Percentiles rank a stretch among this genome's conserved stretches.
Conservation (phyloP, 2,329 filamentous ascomycete genomes). For the Harringtonia aguacate region DNA sequence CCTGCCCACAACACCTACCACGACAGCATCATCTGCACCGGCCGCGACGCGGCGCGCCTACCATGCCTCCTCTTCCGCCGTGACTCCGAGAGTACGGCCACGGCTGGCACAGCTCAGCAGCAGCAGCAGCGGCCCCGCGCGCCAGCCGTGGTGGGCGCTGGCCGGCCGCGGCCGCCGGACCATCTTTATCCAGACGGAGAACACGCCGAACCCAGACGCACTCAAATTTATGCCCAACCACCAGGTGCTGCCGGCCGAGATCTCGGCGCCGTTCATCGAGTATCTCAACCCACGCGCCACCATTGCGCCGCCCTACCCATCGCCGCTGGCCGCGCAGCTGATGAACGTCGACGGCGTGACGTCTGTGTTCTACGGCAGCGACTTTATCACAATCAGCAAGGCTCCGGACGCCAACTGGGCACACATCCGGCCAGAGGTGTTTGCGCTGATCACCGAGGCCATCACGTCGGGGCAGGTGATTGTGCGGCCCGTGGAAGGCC, state of each 20-base stretch:
- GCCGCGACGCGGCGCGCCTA: neutral
- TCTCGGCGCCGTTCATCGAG: slow-evolving; percentile 74
- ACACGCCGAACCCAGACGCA: slow-evolving; percentile 88
- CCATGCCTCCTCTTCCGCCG: neutral
- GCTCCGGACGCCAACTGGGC: slow-evolving; percentile 81
- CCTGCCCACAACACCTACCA: neutral
- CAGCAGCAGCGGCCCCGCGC: slow-evolving; percentile 15
- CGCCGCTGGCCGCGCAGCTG: slow-evolving; percentile 78
- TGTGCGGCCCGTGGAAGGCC: no score
- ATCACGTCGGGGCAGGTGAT: slow-evolving; percentile 75
- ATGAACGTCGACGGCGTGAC: slow-evolving; percentile 94
- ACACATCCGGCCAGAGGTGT: slow-evolving; percentile 90
- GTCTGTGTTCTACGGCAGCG: slow-evolving; percentile 83
- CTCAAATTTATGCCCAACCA: slow-evolving; percentile 94
- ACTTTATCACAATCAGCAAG: slow-evolving; percentile 97
- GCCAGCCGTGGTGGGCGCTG: slow-evolving; percentile 6
- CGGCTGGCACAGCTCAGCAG: slow-evolving; percentile 14
- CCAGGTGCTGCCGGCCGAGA: slow-evolving; percentile 63
- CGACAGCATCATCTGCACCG: neutral
- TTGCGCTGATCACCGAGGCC: slow-evolving; percentile 86
- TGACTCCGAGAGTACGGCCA: slow-evolving; percentile 7
- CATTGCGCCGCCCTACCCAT: slow-evolving; percentile 78
- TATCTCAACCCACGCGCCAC: slow-evolving; percentile 85
- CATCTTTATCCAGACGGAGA: slow-evolving; percentile 97
- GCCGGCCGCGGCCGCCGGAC: slow-evolving; percentile 42